Evolutionary conservation across 352 stramenopile species (phyloP), one percentile per base, ranked within the genome.

Genomic region (Thalassiosira oceanica): DNA sequence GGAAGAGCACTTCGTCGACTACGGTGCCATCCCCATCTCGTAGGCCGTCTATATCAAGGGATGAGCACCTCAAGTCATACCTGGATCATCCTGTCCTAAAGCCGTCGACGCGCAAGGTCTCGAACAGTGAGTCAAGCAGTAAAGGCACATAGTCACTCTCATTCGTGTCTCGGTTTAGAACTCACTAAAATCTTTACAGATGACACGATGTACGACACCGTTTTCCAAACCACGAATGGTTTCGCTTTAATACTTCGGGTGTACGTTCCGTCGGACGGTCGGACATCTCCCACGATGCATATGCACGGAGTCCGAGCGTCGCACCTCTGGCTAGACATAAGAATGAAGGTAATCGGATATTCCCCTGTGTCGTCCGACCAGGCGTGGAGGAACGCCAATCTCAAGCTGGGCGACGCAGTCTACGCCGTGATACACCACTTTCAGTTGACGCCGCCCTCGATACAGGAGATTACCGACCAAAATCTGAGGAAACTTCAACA

Each of bases 381-480:
- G 4, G 31, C 31, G 2, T 91, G 79, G 79, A 78, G 61, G 18
- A 4, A 45, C 0, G 79, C 57, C 1, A 62, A 70, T 1, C 45
- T 89, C 11, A 68, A 70, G 24, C 55, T 91, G 35, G 81, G 79
- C 24, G 57, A 74, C 52, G 84, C 81, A 1, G 81, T 91, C 0
- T 78, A 89, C 62, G 60, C 66, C 0, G 77, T 91, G 2, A 80
- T 91, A 8, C 60, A 84, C 60, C 66, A 91, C 56, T 82, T 91
- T 48, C 84, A 91, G 60, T 51, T 89, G 36, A 77, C 84, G 61
- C 81, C 84, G 27, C 84, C 68, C 2, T 45, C 43, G 16, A 52
- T 79, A 26, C 42, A 81, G 4, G 69, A 87, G 66, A 84, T 89
- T 61, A 80, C 57, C 1, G 78, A 88, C 74, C 37, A 18, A 15